Percentiles rank a stretch among this genome's conserved stretches.
These are phyloP conservation scores for Hygrophila difformis DNA, from an alignment of 257 asterid species.

Conservation along the genomic window DNA sequence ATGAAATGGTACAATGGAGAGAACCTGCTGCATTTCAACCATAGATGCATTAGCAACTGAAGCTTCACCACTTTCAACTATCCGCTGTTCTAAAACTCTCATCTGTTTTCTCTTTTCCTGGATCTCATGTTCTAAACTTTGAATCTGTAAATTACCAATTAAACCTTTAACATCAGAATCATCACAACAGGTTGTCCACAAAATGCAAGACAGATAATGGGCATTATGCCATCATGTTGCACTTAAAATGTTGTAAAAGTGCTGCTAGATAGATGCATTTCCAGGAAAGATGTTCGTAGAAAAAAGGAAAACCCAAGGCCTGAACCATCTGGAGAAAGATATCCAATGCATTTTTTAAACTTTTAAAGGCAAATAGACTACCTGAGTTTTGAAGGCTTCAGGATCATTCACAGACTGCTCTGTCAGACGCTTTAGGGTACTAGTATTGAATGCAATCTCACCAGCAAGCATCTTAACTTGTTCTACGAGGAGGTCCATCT, in stretches of 20 bases:
- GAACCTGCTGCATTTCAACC: constrained; percentile 67
- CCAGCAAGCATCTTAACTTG: constrained; percentile 97
- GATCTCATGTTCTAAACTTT: constrained; percentile 78
- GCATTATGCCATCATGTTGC: too few species aligned
- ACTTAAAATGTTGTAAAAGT: too few species aligned
- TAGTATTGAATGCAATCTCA: constrained; percentile 83
- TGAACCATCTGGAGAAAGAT: constrained; percentile 2
- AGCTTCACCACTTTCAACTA: constrained; percentile 76
- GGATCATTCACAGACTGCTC: constrained; percentile 82
- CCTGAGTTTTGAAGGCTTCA: constrained; percentile 66
- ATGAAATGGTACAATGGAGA: constrained; percentile 1
- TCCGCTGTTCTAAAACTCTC: constrained; percentile 72
- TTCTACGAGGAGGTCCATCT: constrained; percentile 88
- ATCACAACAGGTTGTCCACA: constrained; percentile 8
- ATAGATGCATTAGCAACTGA: constrained; percentile 71
- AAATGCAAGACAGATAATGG: background rate
- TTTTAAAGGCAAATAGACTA: constrained; percentile 13
- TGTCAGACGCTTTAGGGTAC: constrained; percentile 78
- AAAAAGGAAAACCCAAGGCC: background rate
- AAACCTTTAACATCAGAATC: constrained; percentile 4
- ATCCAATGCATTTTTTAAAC: background rate
- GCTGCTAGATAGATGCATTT: too few species aligned
- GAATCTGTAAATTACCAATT: constrained; percentile 41
- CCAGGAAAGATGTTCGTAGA: constrained; percentile 3
- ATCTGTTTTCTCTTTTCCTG: constrained; percentile 78